A percentile compares a stretch with the other conserved stretches of the same genome.
These are phyloP conservation scores for Venturia oleaginea DNA, from an alignment of 2,329 filamentous ascomycete genomes.

Conservation along the genomic window DNA sequence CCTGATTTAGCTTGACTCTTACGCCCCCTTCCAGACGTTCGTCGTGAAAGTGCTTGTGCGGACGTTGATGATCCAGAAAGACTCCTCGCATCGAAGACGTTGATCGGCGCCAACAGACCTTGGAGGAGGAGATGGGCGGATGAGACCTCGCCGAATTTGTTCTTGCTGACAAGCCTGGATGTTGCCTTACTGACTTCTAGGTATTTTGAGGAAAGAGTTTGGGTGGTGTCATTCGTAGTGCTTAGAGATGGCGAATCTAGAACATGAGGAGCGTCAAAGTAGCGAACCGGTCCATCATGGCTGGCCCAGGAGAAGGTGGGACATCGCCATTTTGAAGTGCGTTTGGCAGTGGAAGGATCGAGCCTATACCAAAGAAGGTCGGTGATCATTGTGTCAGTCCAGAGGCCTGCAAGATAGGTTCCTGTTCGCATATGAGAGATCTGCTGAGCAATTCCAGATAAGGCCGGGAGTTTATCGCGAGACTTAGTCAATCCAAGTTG, in stretches of 20 bases:
- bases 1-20: background rate
- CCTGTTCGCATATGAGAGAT: background rate
- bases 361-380: constrained; percentile 13
- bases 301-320: constrained; percentile 15
- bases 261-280: constrained; percentile 6
- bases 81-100: constrained; percentile 6
- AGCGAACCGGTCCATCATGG: constrained; percentile 11
- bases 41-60: background rate
- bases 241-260: background rate
- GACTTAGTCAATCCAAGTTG: constrained; percentile 3
- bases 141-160: constrained; percentile 6
- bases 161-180: background rate
- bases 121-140: constrained; percentile 8
- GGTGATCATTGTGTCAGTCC: background rate
- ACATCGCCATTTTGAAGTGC: constrained; percentile 6
- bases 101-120: background rate
- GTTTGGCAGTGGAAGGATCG: constrained; percentile 3
- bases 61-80: background rate
- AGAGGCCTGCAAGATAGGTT: constrained; percentile 13
- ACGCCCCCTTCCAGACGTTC: background rate
- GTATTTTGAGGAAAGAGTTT: background rate
- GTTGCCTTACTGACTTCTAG: background rate
- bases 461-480: constrained; percentile 14
- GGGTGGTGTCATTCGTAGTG: background rate
- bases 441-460: constrained; percentile 13